Percentiles rank a stretch among this genome's conserved stretches.
These are phyloP conservation scores for Colletotrichum sp. DNA, from an alignment of 2,329 filamentous ascomycete genomes.

Conservation along the genomic window DNA sequence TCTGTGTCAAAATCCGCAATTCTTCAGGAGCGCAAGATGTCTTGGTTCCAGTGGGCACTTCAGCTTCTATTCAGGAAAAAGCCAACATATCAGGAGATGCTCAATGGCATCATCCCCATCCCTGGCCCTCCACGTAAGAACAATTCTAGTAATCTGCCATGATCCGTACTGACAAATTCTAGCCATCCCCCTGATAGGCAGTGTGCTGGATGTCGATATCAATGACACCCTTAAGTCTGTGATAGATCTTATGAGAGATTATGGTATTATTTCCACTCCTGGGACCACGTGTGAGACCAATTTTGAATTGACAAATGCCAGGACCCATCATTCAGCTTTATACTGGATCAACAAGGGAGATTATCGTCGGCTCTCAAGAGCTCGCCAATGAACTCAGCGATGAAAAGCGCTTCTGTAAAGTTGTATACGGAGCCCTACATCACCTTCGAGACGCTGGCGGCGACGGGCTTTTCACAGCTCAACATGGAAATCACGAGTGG, in stretches of 20 bases:
- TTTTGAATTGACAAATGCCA: neutral
- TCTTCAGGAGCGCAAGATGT: neutral
- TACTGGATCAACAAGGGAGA: neutral
- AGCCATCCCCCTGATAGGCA: neutral
- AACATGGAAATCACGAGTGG: slow-evolving; percentile 49
- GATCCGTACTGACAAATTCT: neutral
- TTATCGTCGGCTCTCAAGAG: neutral
- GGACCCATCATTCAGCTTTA: neutral
- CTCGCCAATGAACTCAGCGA: neutral
- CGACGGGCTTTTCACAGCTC: slow-evolving; percentile 69
- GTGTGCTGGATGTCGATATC: neutral
- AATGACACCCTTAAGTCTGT: neutral
- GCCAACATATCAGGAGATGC: neutral
- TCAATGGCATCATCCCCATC: neutral
- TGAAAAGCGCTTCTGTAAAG: neutral
- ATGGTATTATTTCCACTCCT: neutral
- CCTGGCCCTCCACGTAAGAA: neutral
- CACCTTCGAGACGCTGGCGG: neutral
- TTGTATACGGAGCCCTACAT: neutral
- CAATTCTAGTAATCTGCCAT: neutral
- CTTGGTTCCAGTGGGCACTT: neutral
- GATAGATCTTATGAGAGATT: neutral
- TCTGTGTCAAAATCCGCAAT: neutral
- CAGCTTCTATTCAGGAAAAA: neutral
- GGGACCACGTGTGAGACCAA: neutral